Evolutionary conservation across 164 flowering plant genomes (phyloP).

Genomic region (Stephania japonica): DNA sequence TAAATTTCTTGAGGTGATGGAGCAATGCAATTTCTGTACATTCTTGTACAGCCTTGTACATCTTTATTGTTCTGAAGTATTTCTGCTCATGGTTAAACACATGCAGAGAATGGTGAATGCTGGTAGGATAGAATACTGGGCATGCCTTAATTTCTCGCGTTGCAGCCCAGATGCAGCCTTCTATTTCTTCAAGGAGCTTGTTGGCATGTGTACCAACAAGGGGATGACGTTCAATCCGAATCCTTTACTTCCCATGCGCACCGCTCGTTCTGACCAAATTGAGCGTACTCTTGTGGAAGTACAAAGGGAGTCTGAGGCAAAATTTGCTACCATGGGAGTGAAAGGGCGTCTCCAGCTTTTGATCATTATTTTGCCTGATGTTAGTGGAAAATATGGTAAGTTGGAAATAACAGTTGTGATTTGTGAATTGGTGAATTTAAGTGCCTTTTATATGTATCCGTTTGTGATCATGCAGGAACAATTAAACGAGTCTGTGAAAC

Average conservation of each 20-base stretch:
- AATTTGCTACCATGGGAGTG: slow-evolving; percentile 3
- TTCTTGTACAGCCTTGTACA: neutral
- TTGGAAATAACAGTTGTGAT: neutral
- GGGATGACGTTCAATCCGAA: slow-evolving; percentile 58
- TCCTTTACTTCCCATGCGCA: slow-evolving; percentile 37
- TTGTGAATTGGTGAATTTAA: neutral
- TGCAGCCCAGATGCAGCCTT: slow-evolving; percentile 6
- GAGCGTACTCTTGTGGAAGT: slow-evolving; percentile 42
- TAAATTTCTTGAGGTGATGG: too few species aligned
- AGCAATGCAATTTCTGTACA: too few species aligned
- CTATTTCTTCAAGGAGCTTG: slow-evolving; percentile 37
- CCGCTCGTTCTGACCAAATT: slow-evolving; percentile 27
- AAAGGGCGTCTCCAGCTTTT: slow-evolving; percentile 48
- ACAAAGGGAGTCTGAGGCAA: slow-evolving; percentile 15
- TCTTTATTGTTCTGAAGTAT: neutral
- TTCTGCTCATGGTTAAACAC: neutral
- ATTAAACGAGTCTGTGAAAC: slow-evolving; percentile 36
- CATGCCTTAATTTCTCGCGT: slow-evolving; percentile 55
- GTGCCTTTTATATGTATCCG: neutral
- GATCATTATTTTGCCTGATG: slow-evolving; percentile 70
- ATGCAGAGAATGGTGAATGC: slow-evolving; percentile 78
- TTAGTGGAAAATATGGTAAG: slow-evolving; percentile 58
- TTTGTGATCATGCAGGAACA: slow-evolving; percentile 13
- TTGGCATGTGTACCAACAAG: slow-evolving; percentile 50
- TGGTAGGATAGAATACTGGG: slow-evolving; percentile 49